phyloP scores from a whole-genome alignment of 1,284 basidiomycete genomes.

The Volvariella volvacea region DNA sequence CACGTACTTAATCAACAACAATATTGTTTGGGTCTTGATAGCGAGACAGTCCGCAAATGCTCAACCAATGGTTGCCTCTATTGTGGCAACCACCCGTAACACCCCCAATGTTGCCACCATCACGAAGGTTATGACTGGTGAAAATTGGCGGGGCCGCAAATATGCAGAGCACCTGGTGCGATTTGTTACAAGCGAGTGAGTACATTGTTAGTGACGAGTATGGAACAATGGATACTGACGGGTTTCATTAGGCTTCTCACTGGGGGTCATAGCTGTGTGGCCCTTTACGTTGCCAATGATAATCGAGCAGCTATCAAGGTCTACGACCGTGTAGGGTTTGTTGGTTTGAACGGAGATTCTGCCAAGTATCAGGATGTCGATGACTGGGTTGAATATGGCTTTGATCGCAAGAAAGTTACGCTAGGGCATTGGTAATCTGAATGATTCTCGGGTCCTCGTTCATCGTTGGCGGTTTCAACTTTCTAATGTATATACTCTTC shows the following conservation, averaged over 20 bases:
- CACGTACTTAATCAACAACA: conserved; percentile 33
- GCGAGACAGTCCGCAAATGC: conserved; percentile 18
- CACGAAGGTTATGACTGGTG: conserved; percentile 60
- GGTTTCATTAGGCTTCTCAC: conserved; percentile 19
- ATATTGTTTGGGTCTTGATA: conserved; percentile 57
- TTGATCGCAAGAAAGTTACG: conserved; percentile 38
- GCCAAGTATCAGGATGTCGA: conserved; percentile 35
- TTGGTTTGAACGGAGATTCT: conserved; percentile 32
- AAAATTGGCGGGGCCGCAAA: conserved; percentile 38
- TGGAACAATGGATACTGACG: neutral
- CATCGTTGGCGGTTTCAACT: too few species aligned
- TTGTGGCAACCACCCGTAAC: conserved; percentile 58
- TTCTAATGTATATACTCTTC: too few species aligned
- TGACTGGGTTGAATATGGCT: conserved; percentile 56
- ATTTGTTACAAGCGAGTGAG: conserved; percentile 43
- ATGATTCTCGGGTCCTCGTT: conserved; percentile 1
- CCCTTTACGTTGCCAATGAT: conserved; percentile 48
- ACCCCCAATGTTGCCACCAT: conserved; percentile 47
- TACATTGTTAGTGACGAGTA: conserved; percentile 13
- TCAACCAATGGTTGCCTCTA: conserved; percentile 43
- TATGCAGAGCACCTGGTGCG: conserved; percentile 54
- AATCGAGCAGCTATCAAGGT: conserved; percentile 47
- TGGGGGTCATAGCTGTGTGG: conserved; percentile 32
- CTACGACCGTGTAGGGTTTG: conserved; percentile 55
- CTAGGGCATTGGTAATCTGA: conserved; percentile 53